Evolutionary conservation across 495 filamentous ascomycete genomes (phyloP), one percentile per base, ranked within the genome.

Genomic region (Penicillium bovifimosum): DNA sequence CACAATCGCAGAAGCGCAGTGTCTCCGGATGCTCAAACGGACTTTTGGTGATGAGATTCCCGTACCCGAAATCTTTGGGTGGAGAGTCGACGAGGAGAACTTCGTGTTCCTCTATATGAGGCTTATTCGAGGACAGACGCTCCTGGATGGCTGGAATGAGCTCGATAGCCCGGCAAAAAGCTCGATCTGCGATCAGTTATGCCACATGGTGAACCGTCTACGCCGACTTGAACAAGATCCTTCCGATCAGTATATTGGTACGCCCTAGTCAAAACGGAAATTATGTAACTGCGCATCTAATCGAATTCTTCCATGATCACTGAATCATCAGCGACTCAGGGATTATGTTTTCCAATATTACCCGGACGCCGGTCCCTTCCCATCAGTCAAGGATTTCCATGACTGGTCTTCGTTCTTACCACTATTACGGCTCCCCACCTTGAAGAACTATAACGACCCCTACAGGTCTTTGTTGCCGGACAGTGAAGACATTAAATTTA

Each of bases 21-120:
- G 63, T 59, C 69, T 76, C 13, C 70, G 69, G 64, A 64, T 68
- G 41, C 61, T 79, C 47, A 60, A 65, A 58, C 56, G 52, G 49
- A 41, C 58, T 28, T 65, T 75, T 58, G 32, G 53, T 7, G 56
- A 63, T 36, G 28, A 41, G 33, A 64, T 77, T 36, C 74, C 75
- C 18, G 70, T 76, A 7, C 75, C 75, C 2, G 74, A 80, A 48
- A 52, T 78, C 16, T 78, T 71, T 60, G 72, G 73, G 6, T 79
- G 73, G 72, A 61, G 64, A 18, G 61, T 67, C 27, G 74, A 77
- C 49, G 58, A 60, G 9, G 56, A 63, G 20, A 58, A 68, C 43
- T 53, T 56, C 44, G 61, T 66, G 1, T 79, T 78, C 53, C 72
- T 77, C 33, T 77, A 77, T 78, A 24, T 24, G 74, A 63, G 79